These are phyloP conservation scores for Microbotryomycetes sp. DNA, from an alignment of 1,284 basidiomycete genomes.

Conservation along the genomic window DNA sequence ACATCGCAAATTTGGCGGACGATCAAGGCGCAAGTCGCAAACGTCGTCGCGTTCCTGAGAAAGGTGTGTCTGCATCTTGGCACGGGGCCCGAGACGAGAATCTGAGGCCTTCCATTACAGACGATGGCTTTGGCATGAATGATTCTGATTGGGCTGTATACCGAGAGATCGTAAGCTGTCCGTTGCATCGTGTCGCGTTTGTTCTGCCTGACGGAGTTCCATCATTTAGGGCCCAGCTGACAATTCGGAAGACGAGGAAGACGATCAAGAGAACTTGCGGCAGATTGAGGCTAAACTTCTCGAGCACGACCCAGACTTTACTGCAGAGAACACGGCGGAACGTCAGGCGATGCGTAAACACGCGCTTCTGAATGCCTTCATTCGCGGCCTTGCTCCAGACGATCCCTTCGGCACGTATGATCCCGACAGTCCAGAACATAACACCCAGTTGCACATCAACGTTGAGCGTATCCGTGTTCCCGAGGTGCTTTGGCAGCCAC, in stretches of 20 bases:
- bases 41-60: constrained; percentile 44
- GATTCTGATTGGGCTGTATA: constrained; percentile 98
- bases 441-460: constrained; percentile 76
- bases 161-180: constrained; percentile 73
- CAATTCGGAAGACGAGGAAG: constrained; percentile 92
- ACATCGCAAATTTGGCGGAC: constrained; percentile 85
- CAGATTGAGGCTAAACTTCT: constrained; percentile 75
- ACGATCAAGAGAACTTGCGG: constrained; percentile 67
- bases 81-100: not conserved
- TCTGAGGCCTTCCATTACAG: constrained; percentile 42
- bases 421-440: constrained; percentile 51
- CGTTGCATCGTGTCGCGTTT: not conserved
- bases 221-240: constrained; percentile 46
- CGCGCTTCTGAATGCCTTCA: constrained; percentile 75
- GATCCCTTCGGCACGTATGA: constrained; percentile 52
- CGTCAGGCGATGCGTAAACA: constrained; percentile 68
- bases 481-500: constrained; percentile 87
- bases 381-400: constrained; percentile 51
- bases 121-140: constrained; percentile 90
- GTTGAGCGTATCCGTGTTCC: constrained; percentile 90
- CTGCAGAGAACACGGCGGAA: constrained; percentile 69
- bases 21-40: constrained; percentile 52
- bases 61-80: constrained; percentile 50
- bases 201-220: not conserved
- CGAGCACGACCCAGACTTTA: constrained; percentile 75